Evolutionary conservation across 805 yeast genomes (phyloP), one percentile per base, ranked within the genome.

Genomic region (Kazachstania kunashirensis): DNA sequence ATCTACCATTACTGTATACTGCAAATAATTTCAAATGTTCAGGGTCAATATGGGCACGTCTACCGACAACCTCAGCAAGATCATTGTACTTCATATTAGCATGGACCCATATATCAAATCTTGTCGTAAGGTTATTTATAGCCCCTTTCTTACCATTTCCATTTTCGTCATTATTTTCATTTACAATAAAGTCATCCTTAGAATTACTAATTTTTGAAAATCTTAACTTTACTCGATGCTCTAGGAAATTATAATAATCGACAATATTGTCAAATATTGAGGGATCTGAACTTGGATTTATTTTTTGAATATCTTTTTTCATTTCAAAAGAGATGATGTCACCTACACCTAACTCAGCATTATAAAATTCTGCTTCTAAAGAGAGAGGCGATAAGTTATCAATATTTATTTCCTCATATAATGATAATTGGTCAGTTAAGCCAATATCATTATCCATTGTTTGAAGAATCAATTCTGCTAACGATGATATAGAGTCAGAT

Each of bases 101-200:
- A 4, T 83, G 75, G 5, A 84, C 67, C 88, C 94, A 81, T 25
- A 85, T 54, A 31, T 77, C 77, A 43, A 77, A 68, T 3, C 54
- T 43, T 10, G 48, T 11, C 13, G 16, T 41, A 4, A 47, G 32
- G 2, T 36, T 41, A 3, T 14, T 12, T 28, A 16, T 4, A 8
- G 40, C 35, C 10, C 41, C 39, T 13, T 43, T 37, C 19, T 13
- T 1, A 13, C 24, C 13, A 3, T 10, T 8, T 26, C 15, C 29
- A 8, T 6, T 8, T 7, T 17, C 14, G 5, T 16, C 24, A 16
- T 9, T 30, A 6, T 29, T 28, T 11, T 30, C 31, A 5, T 11
- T 20, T 4, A 50, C 34, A n/a, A 48, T 54, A 37, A 51, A 57
- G 17, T 54, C 61, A 14, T 51, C 63, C 16, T 47, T 42, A 5